Conservation (phyloP, 176 grass and related monocot genomes). For the Oryza punctata region DNA sequence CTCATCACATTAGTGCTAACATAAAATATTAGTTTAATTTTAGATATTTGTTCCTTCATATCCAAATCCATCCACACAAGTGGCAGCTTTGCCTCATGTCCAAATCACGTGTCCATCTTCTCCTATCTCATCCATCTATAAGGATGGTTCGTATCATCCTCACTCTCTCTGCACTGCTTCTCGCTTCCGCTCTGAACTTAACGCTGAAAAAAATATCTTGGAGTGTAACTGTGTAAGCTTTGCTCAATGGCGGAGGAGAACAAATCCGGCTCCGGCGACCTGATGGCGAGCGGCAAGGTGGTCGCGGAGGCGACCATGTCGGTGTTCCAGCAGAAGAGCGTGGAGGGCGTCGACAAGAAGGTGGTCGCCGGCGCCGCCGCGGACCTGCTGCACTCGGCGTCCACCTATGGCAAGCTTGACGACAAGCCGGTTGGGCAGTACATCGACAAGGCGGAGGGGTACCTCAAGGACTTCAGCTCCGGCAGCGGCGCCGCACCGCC, state of each 20-base stretch:
- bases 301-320: slow-evolving; percentile 57
- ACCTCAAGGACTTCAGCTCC: slow-evolving; percentile 59
- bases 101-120: background rate
- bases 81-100: background rate
- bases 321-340: slow-evolving; percentile 46
- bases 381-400: slow-evolving; percentile 54
- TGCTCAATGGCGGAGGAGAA: slow-evolving; percentile 31
- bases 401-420: slow-evolving; percentile 69
- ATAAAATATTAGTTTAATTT: background rate
- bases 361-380: slow-evolving; percentile 65
- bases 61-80: slow-evolving; percentile 19
- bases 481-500: background rate
- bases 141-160: background rate
- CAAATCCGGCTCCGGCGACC: slow-evolving; percentile 18
- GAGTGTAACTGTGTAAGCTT: background rate
- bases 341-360: slow-evolving; percentile 67
- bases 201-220: background rate
- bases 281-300: slow-evolving; percentile 79
- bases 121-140: slow-evolving; percentile 14
- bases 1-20: background rate
- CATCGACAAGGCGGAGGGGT: slow-evolving; percentile 77
- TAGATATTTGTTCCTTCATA: slow-evolving; percentile 5
- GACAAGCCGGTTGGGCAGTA: slow-evolving; percentile 76
- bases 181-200: background rate
- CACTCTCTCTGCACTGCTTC: background rate